Evolutionary conservation across 805 yeast genomes (phyloP), one percentile per base, ranked within the genome.

Genomic region (Candida hungchunana): DNA sequence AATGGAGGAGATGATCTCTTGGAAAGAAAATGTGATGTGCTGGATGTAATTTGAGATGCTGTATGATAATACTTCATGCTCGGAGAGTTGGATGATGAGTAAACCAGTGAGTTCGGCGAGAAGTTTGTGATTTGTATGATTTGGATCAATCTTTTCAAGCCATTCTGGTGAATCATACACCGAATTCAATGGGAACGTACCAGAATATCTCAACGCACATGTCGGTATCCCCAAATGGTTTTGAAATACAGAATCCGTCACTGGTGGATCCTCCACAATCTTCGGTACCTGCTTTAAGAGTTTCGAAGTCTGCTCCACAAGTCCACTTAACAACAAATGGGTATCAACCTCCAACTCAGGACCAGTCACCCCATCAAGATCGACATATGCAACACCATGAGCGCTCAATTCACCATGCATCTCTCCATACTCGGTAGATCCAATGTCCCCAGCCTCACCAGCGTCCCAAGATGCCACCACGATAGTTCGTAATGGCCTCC

Each of bases 401-500:
- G 62, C 65, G 31, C 66, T 62, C 23, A 83, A 56, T 20, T 51
- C 50, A 18, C 63, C 52, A 3, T 67, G 62, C 36, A 73, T 64
- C 55, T 83, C 90, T 6, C 80, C 87, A 63, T 70, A 82, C 50
- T 85, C 93, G 0, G 93, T 79, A 0, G 88, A 77, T 1, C 95
- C 95, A 20, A 85, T 46, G 36, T 77, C 61, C 0, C 83, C 90
- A 43, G 73, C 73, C 51, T 79, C 86, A 46, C 79, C 88, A 23
- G 85, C 94, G 58, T 86, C 95, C 88, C 88, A 86, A 19, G 84
- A 77, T 0, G 81, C 80, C 30, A 86, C 64, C 36, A 75, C 67
- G 17, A 86, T 78, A 0, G 88, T 75, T 50, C 93, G 65, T 33
- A 73, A 56, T 9, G 94, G 94, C 50, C 70, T 73, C 89, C 89